Evolutionary conservation across 108 stramenopile genomes (phyloP), one percentile per base, ranked within the genome.

Genomic region (Conticribra guillardii): DNA sequence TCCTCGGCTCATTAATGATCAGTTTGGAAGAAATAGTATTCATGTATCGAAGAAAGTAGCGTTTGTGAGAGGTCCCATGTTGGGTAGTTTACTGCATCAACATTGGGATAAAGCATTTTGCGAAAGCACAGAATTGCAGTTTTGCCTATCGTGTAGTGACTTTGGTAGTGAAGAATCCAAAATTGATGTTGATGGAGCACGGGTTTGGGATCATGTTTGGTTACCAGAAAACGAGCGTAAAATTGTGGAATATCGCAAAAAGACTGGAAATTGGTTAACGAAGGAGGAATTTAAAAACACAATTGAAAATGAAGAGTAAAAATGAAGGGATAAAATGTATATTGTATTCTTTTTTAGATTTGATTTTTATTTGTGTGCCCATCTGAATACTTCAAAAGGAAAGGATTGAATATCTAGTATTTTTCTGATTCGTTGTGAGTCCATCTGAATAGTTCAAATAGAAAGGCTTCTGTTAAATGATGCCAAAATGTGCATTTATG

Each of bases 1-100:
- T n/a, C 94, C 94, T 4, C 82, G 91, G 30, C 72, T 73, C 58
- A 64, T 87, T 16, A 54, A 68, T 26, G 57, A 71, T 8, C 11
- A 24, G 11, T 85, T 61, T 62, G 90, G 89, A 19, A 46, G 69
- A 5, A 52, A 63, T 28, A 33, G 54, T 28, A 83, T 95, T 24
- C 89, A 87, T 68, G 47, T 91, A 17, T 41, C 86, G 4, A 76
- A 82, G 0, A 74, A 85, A 51, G 90, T 92, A 2, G 84, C 89
- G 17, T 90, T 93, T 62, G 92, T 93, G 45, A 72, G 94, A 46
- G 87, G 89, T 37, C 94, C 94, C 54, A 96, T 96, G 94, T 75
- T 96, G 48, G 87, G 84, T 53, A 87, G 85, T 70, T 81, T 87
- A 52, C 82, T 94, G 33, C 93, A 94, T 70, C 67, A 62, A 15